Evolutionary conservation across 257 asterid species (phyloP).

Genomic region (Penstemon barbatus): DNA sequence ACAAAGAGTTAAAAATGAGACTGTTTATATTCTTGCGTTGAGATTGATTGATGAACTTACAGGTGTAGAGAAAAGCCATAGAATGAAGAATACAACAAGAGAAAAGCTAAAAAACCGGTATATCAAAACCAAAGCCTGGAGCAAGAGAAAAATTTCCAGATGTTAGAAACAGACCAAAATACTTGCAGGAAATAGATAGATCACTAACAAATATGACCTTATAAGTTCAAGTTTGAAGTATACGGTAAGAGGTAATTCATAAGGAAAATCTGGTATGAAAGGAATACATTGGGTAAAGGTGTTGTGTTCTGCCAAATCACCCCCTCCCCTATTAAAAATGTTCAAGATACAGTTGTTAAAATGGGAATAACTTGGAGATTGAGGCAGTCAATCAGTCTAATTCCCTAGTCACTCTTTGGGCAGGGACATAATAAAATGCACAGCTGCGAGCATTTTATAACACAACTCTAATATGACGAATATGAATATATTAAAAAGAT

Average conservation of each 20-base stretch:
- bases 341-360: no score
- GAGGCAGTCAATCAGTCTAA: no score
- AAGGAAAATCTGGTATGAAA: not conserved
- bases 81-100: conserved; percentile 74
- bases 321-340: not conserved
- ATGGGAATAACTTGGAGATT: no score
- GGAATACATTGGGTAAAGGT: not conserved
- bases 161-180: conserved; percentile 24
- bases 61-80: conserved; percentile 77
- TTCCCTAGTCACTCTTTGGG: no score
- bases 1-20: conserved; percentile 22
- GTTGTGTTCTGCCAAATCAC: not conserved
- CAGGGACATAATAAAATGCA: no score
- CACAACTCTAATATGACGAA: not conserved
- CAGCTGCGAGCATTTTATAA: not conserved
- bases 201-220: not conserved
- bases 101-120: conserved; percentile 85
- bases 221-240: not conserved
- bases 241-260: conserved; percentile 1
- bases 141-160: conserved; percentile 31
- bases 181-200: not conserved
- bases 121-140: conserved; percentile 86
- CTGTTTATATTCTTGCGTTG: conserved; percentile 51
- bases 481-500: not conserved
- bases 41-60: conserved; percentile 50